Evolutionary conservation across 2,329 filamentous ascomycete genomes (phyloP).

Genomic region (Hypoxylon sp.): DNA sequence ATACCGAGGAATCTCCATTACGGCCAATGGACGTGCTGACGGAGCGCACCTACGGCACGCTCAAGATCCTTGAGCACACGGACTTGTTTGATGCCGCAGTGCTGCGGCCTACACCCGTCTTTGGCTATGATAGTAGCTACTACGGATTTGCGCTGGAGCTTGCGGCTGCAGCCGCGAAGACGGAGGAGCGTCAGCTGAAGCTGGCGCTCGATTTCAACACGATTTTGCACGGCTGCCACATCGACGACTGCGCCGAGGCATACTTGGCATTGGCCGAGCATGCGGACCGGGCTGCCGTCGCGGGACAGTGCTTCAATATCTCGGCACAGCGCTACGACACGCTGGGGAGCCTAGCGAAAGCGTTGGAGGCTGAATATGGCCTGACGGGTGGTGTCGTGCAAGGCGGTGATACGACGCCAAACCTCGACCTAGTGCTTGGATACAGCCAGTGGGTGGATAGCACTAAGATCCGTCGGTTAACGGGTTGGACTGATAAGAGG

Average conservation of each 20-base stretch:
- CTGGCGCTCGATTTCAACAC: constrained; percentile 56
- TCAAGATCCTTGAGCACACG: constrained; percentile 57
- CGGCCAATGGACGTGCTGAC: constrained; percentile 50
- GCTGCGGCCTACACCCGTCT: constrained; percentile 63
- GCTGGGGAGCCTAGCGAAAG: constrained; percentile 56
- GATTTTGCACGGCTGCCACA: constrained; percentile 63
- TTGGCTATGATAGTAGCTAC: constrained; percentile 62
- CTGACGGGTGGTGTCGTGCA: constrained; percentile 52
- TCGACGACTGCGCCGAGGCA: constrained; percentile 65
- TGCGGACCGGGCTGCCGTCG: constrained; percentile 52
- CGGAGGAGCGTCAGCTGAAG: constrained; percentile 44
- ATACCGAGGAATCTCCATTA: constrained; percentile 61
- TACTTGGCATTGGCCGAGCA: constrained; percentile 63
- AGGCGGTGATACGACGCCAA: constrained; percentile 5
- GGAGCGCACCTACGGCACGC: constrained; percentile 54
- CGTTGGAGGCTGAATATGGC: constrained; percentile 59
- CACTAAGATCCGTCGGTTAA: constrained; percentile 58
- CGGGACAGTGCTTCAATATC: constrained; percentile 62
- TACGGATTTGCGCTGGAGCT: constrained; percentile 59
- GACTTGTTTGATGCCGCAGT: constrained; percentile 61
- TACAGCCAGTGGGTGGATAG: constrained; percentile 62
- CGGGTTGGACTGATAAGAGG: constrained; percentile 59
- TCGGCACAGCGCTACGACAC: constrained; percentile 63
- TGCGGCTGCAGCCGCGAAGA: constrained; percentile 48
- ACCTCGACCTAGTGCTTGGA: constrained; percentile 50